These are phyloP conservation scores for Yamadazyma dendronema DNA, from an alignment of 1,139 yeast species.

Conservation along the genomic window DNA sequence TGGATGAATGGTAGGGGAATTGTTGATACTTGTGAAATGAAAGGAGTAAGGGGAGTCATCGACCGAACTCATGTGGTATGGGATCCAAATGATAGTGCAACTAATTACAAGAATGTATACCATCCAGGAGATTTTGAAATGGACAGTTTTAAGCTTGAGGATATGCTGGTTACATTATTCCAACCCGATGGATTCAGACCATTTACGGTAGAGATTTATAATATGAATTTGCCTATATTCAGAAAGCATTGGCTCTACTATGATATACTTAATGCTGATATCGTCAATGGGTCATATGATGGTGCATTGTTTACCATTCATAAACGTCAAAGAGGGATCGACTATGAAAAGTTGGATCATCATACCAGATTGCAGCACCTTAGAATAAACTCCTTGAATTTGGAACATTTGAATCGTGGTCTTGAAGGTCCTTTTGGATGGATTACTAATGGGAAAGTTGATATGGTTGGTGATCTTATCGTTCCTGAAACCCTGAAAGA, in stretches of 20 bases:
- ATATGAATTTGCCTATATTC: conserved; percentile 74
- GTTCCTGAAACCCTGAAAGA: conserved; percentile 63
- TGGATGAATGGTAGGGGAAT: conserved; percentile 93
- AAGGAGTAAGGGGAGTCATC: conserved; percentile 86
- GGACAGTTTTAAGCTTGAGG: conserved; percentile 78
- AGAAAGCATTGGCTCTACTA: conserved; percentile 92
- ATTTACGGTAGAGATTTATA: conserved; percentile 81
- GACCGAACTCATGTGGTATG: conserved; percentile 86
- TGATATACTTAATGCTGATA: conserved; percentile 81
- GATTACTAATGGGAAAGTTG: conserved; percentile 90
- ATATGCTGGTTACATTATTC: conserved; percentile 72
- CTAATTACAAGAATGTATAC: conserved; percentile 70
- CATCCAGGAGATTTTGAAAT: conserved; percentile 92
- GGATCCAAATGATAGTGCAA: conserved; percentile 81
- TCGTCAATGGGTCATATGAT: conserved; percentile 89
- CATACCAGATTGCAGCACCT: conserved; percentile 61
- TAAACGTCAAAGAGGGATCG: conserved; percentile 57
- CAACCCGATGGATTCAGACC: conserved; percentile 84
- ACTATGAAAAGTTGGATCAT: conserved; percentile 31
- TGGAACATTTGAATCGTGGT: conserved; percentile 89
- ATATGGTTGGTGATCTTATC: conserved; percentile 87
- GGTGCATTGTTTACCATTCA: conserved; percentile 90
- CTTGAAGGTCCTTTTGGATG: conserved; percentile 95
- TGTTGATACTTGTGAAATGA: conserved; percentile 74
- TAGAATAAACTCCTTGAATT: conserved; percentile 78